These are phyloP conservation scores for Fistulinella prunicolor DNA, from an alignment of 768 basidiomycete genomes.

Conservation along the genomic window DNA sequence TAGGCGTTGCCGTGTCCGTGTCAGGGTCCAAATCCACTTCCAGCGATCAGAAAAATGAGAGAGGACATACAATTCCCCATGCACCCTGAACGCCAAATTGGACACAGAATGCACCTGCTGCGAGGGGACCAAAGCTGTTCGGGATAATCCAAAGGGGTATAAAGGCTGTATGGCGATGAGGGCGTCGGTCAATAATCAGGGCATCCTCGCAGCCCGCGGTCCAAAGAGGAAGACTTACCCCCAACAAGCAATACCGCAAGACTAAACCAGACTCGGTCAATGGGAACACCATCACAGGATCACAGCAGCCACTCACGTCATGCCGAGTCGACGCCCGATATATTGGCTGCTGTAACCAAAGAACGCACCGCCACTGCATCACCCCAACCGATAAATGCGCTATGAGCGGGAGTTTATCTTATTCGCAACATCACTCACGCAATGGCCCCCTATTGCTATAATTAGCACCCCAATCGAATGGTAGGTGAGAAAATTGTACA, in stretches of 20 bases:
- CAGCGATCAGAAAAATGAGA: no score
- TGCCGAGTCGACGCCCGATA: constrained; percentile 77
- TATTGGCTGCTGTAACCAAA: constrained; percentile 74
- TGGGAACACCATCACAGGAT: background rate
- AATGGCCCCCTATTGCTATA: constrained; percentile 39
- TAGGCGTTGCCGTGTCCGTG: constrained; percentile 7
- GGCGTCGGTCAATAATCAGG: background rate
- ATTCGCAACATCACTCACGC: constrained; percentile 34
- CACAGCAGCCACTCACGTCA: constrained; percentile 37
- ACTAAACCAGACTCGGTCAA: constrained; percentile 5
- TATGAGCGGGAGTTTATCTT: constrained; percentile 1
- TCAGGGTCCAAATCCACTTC: background rate
- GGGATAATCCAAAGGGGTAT: constrained; percentile 88
- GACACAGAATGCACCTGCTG: constrained; percentile 83
- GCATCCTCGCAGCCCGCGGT: no score
- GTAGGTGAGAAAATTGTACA: constrained; percentile 4
- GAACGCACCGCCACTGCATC: constrained; percentile 54
- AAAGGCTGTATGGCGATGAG: constrained; percentile 32
- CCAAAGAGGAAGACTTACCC: constrained; percentile 46
- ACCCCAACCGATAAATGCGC: background rate
- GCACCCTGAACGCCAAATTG: constrained; percentile 90
- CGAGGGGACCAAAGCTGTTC: constrained; percentile 55
- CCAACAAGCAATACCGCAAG: constrained; percentile 21
- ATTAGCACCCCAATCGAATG: background rate
- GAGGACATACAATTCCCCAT: constrained; percentile 74